Conservation (phyloP, 179 eudicot genomes). For the Gypsophila paniculata region DNA sequence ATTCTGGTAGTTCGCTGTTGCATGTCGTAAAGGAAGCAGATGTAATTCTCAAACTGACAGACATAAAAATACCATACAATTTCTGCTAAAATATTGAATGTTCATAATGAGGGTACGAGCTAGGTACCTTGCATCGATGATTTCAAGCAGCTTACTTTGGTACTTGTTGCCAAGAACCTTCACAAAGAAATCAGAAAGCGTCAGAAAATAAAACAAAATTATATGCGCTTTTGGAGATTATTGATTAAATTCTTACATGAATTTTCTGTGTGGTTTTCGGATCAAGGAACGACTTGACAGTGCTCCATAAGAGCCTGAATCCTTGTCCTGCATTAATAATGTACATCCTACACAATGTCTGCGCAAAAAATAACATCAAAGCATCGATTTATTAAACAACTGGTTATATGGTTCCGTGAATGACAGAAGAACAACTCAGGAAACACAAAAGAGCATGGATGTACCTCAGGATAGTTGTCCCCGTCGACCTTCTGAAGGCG, state of each 20-base stretch:
- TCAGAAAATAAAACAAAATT: background rate
- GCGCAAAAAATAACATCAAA: background rate
- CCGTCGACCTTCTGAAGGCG: constrained; percentile 77
- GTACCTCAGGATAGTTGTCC: constrained; percentile 88
- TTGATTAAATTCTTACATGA: constrained; percentile 42
- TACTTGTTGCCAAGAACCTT: constrained; percentile 85
- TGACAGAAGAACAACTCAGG: background rate
- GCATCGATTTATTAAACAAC: background rate
- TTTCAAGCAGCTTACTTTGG: constrained; percentile 83
- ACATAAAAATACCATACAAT: background rate
- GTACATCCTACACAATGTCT: constrained; percentile 81
- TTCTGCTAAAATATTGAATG: background rate
- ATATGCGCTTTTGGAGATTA: background rate
- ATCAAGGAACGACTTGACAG: constrained; percentile 76
- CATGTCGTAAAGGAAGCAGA: constrained; percentile 7
- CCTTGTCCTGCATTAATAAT: constrained; percentile 93
- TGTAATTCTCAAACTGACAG: constrained; percentile 8
- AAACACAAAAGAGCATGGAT: background rate
- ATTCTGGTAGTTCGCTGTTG: constrained; percentile 79
- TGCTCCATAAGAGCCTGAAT: constrained; percentile 81
- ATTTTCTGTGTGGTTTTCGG: constrained; percentile 84
- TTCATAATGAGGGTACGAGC: background rate
- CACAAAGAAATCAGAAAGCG: constrained; percentile 14
- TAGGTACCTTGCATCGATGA: constrained; percentile 73
- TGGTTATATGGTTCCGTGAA: background rate